Base-by-base conservation (phyloP, 306 rosid genomes). In the Trifolium dubium region DNA sequence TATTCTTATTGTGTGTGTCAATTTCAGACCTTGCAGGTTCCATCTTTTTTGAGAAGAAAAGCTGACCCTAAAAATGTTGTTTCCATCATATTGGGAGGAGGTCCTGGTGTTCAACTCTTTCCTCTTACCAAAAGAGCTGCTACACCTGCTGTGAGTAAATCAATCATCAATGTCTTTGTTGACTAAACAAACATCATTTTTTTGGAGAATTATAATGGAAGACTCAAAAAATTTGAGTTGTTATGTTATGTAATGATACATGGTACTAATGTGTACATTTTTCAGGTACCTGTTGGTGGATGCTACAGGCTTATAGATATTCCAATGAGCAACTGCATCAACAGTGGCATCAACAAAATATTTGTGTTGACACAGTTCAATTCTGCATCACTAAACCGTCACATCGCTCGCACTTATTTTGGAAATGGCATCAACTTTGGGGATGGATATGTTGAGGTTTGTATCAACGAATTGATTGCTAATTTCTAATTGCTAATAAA, bases 241-340 rank as follows among this genome's bases (percentile, higher is more conserved):
- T 17, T 73, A 44, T 32, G 64, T 17, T 71, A 17, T 10, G 78
- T 39, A 15, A 75, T 79, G 67, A 75, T 40, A n/a, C 0, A 58
- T 29, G 29, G 35, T 29, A 46, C 0, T 37, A 37, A 1, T 3
- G 55, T 29, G 15, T 80, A 49, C 29, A 31, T 78, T 74, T 72
- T 87, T 44, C 88, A 95, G 99, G 97, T 95, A 40, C 99, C 97
- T 1, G 86, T 95, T 40, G 99, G 99, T 76, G 99, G 99, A 58
- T 90, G 96, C 77, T 95, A 95, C 80, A 89, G 88, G 80, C 88
- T 95, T 73, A 92, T 95, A 68, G 98, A 92, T 79, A 84, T 92
- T 63, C 99, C 99, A 19, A 88, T 90, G 98, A 95, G 99, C 78
- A 95, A 95, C 54, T 92, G 99, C 88, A 95, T 95, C 68, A 95